These are phyloP conservation scores for Sicyos edulis DNA, from an alignment of 306 rosid species.

Conservation along the genomic window DNA sequence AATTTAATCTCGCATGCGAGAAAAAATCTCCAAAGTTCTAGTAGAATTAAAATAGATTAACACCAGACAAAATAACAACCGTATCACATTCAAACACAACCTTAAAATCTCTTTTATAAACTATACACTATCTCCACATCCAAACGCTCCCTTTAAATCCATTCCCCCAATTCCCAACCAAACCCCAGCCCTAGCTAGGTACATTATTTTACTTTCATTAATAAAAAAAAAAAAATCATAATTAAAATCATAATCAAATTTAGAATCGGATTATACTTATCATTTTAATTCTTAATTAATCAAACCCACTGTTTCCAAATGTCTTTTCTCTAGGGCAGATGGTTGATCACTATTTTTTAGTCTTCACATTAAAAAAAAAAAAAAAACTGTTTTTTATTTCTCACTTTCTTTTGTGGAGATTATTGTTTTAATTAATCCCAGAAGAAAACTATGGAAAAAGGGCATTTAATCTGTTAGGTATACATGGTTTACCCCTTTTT, in stretches of 20 bases:
- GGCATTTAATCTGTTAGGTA: constrained; percentile 19
- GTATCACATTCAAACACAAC: no score
- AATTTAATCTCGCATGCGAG: no score
- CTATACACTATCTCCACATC: not conserved
- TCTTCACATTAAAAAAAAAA: not conserved
- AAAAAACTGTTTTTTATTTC: not conserved
- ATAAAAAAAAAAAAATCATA: not conserved
- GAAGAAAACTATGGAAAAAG: constrained; percentile 18
- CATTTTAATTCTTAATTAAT: not conserved
- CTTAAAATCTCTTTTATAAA: not conserved
- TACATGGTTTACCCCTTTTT: constrained; percentile 7
- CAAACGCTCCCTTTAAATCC: not conserved
- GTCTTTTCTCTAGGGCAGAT: not conserved
- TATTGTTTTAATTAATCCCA: constrained; percentile 14
- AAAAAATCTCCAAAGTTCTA: no score
- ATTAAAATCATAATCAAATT: not conserved
- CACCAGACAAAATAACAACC: no score
- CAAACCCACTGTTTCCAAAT: not conserved
- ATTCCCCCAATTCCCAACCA: not conserved
- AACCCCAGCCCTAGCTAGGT: constrained; percentile 1
- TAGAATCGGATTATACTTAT: not conserved
- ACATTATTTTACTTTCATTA: not conserved
- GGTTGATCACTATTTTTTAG: not conserved
- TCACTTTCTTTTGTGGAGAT: not conserved
- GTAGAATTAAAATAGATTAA: no score